Base-by-base conservation (phyloP, 169 alveolate genomes). In the Theileria orientalis region DNA sequence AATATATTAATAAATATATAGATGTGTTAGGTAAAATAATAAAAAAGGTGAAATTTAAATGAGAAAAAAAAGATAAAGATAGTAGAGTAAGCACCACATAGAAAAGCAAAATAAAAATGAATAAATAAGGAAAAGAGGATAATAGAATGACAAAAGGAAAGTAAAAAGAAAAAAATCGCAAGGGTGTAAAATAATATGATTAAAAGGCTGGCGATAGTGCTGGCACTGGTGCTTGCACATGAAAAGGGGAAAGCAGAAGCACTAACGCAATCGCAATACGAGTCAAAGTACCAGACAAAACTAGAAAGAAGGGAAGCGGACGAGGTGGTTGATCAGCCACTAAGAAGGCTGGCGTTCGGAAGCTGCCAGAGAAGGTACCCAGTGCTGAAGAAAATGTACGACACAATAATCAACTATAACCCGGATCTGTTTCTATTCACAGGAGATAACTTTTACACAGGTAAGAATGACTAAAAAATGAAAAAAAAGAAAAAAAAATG, bases 391-490 rank as follows among this genome's bases (percentile, higher is more conserved):
- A 33, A 32, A 13, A 74, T 82, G 16, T 82, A 44, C 42, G 54
- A 74, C 11, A 32, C 84, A 27, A 82, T 82, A 37, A 21, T 29
- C 46, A 67, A 73, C 14, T 74, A 67, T 47, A 79, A 77, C 21
- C 95, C 95, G 9, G 93, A 92, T 61, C 82, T 91, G 41, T 84
- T 92, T 78, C 73, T 92, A 47, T 92, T 83, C 85, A 85, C 85
- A 51, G 95, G 95, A 8, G 95, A 92, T 62, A 76, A 86, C 29
- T 74, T 90, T 66, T 92, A 92, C 51, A 61, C 91, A 16, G 56
- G 89, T 82, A 68, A 25, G 79, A 37, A 37, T 7, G 44, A 37
- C 5, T 7, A 37, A 7, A 37, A 37, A 37, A 37, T 7, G 9
- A 37, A 7, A 37, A 37, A 37, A 37, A 7, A 37, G 9, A 37